Percentiles rank a stretch among this genome's conserved stretches.
These are phyloP conservation scores for Pseudocercospora cruenta DNA, from an alignment of 2,329 filamentous ascomycete species.

Conservation along the genomic window DNA sequence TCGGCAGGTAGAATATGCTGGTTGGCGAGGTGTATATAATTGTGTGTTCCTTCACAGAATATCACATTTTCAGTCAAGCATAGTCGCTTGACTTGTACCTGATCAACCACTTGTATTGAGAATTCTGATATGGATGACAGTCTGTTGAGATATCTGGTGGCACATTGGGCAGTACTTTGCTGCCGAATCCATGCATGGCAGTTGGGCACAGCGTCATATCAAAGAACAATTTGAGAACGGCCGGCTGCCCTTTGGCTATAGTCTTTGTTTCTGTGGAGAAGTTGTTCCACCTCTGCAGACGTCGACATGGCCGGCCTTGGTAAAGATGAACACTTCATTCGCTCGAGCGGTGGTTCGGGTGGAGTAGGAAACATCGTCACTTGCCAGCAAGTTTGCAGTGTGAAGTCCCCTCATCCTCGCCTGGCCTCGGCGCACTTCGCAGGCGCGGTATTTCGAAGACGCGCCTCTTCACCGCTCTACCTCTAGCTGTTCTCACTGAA, in stretches of 20 bases:
- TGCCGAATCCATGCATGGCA: too few relatives aligned
- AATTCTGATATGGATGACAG: background rate
- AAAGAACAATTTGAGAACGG: background rate
- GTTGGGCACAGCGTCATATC: background rate
- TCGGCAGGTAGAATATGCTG: conserved; percentile 1
- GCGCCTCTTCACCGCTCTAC: background rate
- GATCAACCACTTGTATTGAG: too few relatives aligned
- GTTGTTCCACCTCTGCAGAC: background rate
- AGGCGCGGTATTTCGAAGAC: background rate
- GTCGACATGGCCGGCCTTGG: background rate
- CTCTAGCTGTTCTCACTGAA: background rate
- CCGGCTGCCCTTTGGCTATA: background rate
- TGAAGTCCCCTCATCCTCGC: background rate
- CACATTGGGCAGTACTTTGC: background rate
- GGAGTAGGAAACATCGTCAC: background rate
- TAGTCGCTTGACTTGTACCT: background rate
- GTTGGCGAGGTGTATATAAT: background rate
- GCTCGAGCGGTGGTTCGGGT: background rate
- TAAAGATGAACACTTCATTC: background rate
- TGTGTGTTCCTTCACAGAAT: too few relatives aligned
- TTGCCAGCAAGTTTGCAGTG: background rate
- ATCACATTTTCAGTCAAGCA: too few relatives aligned
- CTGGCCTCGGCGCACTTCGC: conserved; percentile 2
- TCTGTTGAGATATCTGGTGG: background rate
- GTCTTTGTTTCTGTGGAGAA: background rate